A percentile compares a stretch with the other conserved stretches of the same genome.
Evolutionary conservation across 495 filamentous ascomycete species (phyloP).

Genomic region (Penicillium angulare): DNA sequence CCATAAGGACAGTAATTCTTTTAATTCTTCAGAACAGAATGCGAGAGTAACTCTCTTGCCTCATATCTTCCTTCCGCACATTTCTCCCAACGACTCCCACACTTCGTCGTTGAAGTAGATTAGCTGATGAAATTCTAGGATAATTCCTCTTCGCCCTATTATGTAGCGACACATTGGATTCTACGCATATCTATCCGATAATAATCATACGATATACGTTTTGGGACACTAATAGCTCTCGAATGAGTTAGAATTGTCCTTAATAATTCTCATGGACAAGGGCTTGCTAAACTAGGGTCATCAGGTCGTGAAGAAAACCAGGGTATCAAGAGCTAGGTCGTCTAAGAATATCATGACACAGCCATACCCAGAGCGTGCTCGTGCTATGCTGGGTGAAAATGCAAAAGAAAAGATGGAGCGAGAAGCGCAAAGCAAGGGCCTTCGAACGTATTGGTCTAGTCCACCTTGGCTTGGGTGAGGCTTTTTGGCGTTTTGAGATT

Average conservation of each 20-base stretch:
- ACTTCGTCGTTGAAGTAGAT: too few species aligned
- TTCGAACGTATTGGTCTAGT: slow-evolving; percentile 36
- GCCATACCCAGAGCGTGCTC: background rate
- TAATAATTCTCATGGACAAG: background rate
- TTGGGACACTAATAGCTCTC: background rate
- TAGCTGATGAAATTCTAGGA: too few species aligned
- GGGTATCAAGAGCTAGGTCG: slow-evolving; percentile 3
- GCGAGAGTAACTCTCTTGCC: too few species aligned
- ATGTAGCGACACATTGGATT: too few species aligned
- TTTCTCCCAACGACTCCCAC: too few species aligned
- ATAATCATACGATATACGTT: too few species aligned
- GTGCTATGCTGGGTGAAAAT: slow-evolving; percentile 6
- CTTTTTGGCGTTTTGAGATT: slow-evolving; percentile 66
- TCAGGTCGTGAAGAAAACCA: background rate
- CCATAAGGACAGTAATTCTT: too few species aligned
- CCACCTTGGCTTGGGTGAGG: slow-evolving; percentile 63
- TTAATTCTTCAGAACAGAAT: too few species aligned
- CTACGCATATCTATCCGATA: too few species aligned
- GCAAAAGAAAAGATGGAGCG: slow-evolving; percentile 1
- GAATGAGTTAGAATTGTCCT: background rate
- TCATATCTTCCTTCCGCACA: too few species aligned
- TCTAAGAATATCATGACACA: slow-evolving; percentile 2
- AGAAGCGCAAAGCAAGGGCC: too few species aligned
- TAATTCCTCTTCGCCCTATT: too few species aligned
- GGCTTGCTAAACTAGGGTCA: background rate